Percentiles rank a stretch among this genome's conserved stretches.
Conservation (phyloP, 371 early-diverging fungal genomes). For the Rhizopus sp. region DNA sequence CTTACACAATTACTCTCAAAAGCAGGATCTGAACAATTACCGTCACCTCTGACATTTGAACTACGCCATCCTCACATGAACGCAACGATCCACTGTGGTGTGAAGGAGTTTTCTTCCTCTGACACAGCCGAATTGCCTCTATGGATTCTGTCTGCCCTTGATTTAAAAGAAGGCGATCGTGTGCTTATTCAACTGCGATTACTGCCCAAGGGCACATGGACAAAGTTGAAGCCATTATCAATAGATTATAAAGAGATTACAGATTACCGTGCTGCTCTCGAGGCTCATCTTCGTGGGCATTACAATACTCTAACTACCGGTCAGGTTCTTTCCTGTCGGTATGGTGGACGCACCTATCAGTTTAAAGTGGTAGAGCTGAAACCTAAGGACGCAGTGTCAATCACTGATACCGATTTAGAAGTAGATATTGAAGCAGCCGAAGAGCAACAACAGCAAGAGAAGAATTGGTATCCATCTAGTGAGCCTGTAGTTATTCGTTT, state of each 20-base stretch:
- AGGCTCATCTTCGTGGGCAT: slow-evolving; percentile 72
- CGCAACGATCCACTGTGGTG: slow-evolving; percentile 64
- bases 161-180: slow-evolving; percentile 40
- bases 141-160: slow-evolving; percentile 57
- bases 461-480: slow-evolving; percentile 6
- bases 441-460: background rate
- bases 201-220: slow-evolving; percentile 73
- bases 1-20: slow-evolving; percentile 54
- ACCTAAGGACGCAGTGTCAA: slow-evolving; percentile 66
- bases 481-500: background rate
- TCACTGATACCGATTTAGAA: slow-evolving; percentile 84
- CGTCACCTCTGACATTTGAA: slow-evolving; percentile 74
- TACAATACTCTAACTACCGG: slow-evolving; percentile 76
- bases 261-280: slow-evolving; percentile 73
- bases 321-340: slow-evolving; percentile 63
- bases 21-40: slow-evolving; percentile 31
- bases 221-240: slow-evolving; percentile 68
- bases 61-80: slow-evolving; percentile 53
- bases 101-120: slow-evolving; percentile 75
- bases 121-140: slow-evolving; percentile 55
- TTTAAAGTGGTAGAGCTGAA: slow-evolving; percentile 73
- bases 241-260: slow-evolving; percentile 60
- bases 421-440: slow-evolving; percentile 70
- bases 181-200: slow-evolving; percentile 52
- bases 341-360: slow-evolving; percentile 51